Conservation (phyloP, 139 green algal species). For the Chlamydomonas sphaeroides region DNA sequence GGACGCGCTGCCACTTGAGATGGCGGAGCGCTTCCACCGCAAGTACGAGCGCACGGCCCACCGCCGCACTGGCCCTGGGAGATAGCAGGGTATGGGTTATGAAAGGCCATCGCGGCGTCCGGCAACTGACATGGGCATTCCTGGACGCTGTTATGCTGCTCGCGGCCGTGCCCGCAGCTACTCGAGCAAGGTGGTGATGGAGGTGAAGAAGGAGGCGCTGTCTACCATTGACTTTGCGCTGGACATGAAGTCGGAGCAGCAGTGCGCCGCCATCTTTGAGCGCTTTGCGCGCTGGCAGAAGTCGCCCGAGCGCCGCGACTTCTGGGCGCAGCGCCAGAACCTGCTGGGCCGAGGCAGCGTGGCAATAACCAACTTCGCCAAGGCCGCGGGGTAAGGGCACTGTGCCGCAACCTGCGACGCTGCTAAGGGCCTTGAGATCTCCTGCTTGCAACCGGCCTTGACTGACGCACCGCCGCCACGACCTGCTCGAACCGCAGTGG, state of each 20-base stretch:
- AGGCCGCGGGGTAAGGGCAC: not conserved
- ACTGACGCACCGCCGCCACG: too few species aligned
- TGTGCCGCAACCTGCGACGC: too few species aligned
- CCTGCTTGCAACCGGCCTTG: too few species aligned
- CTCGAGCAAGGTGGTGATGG: constrained; percentile 40
- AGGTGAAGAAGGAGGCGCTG: constrained; percentile 38
- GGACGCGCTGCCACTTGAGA: constrained; percentile 30
- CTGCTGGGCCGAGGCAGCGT: not conserved
- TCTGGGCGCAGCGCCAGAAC: not conserved
- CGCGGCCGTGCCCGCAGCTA: not conserved
- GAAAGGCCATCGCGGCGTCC: not conserved
- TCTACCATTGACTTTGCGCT: constrained; percentile 39
- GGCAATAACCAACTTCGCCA: not conserved
- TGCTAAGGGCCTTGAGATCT: too few species aligned
- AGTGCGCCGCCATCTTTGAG: constrained; percentile 28
- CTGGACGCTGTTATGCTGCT: too few species aligned
- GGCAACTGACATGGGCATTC: not conserved
- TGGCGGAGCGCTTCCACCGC: not conserved
- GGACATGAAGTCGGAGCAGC: constrained; percentile 46
- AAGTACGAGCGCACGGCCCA: too few species aligned
- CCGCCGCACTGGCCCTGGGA: too few species aligned
- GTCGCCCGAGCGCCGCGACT: not conserved
- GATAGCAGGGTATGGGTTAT: not conserved
- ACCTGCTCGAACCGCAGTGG: not conserved
- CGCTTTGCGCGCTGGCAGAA: constrained; percentile 25